A percentile compares a stretch with the other conserved stretches of the same genome.
phyloP scores from a whole-genome alignment of 768 basidiomycete genomes.

The Lyophyllum shimeji region DNA sequence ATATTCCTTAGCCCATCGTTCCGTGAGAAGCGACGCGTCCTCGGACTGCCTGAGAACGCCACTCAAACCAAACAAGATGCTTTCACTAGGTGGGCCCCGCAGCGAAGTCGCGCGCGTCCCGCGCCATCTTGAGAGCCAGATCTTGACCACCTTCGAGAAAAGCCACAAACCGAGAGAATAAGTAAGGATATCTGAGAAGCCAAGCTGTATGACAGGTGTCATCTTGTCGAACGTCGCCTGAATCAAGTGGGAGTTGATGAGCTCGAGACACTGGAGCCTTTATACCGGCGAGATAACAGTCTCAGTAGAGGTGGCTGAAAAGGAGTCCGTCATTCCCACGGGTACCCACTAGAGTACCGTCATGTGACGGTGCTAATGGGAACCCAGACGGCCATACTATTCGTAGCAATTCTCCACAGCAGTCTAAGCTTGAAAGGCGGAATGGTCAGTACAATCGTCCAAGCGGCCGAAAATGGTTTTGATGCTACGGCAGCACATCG shows the following conservation, averaged over 20 bases:
- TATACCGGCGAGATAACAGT: background rate
- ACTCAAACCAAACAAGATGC: constrained; percentile 40
- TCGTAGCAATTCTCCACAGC: background rate
- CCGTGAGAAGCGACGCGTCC: constrained; percentile 34
- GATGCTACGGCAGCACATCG: background rate
- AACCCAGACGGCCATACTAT: background rate
- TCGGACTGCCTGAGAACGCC: constrained; percentile 25
- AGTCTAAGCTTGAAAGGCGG: too few species aligned
- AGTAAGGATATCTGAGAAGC: constrained; percentile 3
- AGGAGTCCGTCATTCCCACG: background rate
- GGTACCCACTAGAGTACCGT: background rate
- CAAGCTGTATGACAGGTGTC: constrained; percentile 5
- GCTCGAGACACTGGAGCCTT: background rate
- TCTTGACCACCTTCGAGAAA: background rate
- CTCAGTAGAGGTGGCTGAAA: too few species aligned
- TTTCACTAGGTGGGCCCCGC: constrained; percentile 40
- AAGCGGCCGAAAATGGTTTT: background rate
- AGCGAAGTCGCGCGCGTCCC: constrained; percentile 31
- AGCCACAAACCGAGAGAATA: constrained; percentile 8
- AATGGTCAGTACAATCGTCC: too few species aligned
- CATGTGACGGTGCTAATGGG: background rate
- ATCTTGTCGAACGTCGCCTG: background rate
- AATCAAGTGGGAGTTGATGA: background rate
- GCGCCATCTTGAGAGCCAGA: background rate
- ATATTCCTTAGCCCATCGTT: constrained; percentile 47